phyloP scores from a whole-genome alignment of 176 grass and related monocot genomes.

The Leersia perrieri region DNA sequence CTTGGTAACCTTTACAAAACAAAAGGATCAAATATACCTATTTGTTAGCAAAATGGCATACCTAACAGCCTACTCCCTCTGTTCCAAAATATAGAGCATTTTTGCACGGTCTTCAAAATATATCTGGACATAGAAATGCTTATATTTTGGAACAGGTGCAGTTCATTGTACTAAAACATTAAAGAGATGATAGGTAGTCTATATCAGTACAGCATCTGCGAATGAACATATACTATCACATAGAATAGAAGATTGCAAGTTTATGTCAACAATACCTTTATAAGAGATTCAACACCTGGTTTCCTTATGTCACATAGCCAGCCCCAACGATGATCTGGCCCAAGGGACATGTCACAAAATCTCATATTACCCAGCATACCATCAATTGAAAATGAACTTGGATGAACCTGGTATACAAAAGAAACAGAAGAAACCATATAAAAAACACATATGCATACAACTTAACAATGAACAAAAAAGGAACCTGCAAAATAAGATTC shows the following conservation, averaged over 20 bases:
- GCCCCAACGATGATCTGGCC: conserved; percentile 87
- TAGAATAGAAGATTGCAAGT: background rate
- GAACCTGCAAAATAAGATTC: conserved; percentile 1
- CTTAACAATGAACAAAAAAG: background rate
- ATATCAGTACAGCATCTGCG: background rate
- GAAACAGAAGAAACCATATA: background rate
- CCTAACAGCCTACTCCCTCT: background rate
- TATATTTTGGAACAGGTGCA: no score
- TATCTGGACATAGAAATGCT: no score
- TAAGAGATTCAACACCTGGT: conserved; percentile 87
- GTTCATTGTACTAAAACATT: background rate
- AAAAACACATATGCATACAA: background rate
- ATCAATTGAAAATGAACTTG: conserved; percentile 86
- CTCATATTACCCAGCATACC: conserved; percentile 88
- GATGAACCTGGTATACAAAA: conserved; percentile 64
- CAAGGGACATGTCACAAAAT: conserved; percentile 94
- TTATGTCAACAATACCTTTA: conserved; percentile 58
- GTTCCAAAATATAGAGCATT: no score
- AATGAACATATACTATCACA: background rate
- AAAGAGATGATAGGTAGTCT: conserved; percentile 4
- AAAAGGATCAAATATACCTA: conserved; percentile 17
- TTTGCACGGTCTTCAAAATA: no score
- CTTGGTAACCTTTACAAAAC: background rate
- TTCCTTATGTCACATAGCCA: conserved; percentile 93
- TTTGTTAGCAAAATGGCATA: background rate